Base-by-base conservation (phyloP, 257 asterid genomes). In the Verbena officinalis region DNA sequence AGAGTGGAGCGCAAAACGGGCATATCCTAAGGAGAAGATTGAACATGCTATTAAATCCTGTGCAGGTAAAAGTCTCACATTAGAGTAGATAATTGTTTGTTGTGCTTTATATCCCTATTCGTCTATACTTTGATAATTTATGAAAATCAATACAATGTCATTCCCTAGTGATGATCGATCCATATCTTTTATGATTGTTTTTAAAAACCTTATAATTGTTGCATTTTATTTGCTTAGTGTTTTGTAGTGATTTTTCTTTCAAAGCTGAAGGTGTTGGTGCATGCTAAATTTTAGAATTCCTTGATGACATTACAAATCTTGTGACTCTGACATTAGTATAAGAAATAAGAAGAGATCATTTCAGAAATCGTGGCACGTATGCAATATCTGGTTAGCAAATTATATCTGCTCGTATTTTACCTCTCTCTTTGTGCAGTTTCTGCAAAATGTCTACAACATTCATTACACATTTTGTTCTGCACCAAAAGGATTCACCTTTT, bases 1-100 rank as follows among this genome's bases (percentile, higher is more conserved):
- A 81, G 78, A 89, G 96, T 74, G 96, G 96, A 62, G 92, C 90
- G 13, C 92, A 83, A 73, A 89, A 82, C 56, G 96, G 96, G 69
- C 84, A 79, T 65, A 56, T 82, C 70, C 84, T 89, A 67, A 78
- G 81, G 38, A 80, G 93, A 73, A 80, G 90, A 73, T 73, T 89
- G 79, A 86, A 84, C 77, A 79, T 83, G 90, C 80, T 89, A 63
- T 74, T 86, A 78, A 89, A 89, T 64, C 96, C 96, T 68, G 80
- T 83, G 55, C 96, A 89, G 96, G 96, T 86, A 77, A 57, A 59
- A 20, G 55, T 64, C 52, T 73, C 62, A 24, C 43, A 50, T 48
- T 54, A 24, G 30, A 45, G 50, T 65, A 19, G 43, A 40, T 54
- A 27, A 27, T 15, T 40, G 21, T 54, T 70, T 64, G 16, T 33